Base-by-base conservation (phyloP, 2,329 filamentous ascomycete species). In the Ophiostoma quercus region DNA sequence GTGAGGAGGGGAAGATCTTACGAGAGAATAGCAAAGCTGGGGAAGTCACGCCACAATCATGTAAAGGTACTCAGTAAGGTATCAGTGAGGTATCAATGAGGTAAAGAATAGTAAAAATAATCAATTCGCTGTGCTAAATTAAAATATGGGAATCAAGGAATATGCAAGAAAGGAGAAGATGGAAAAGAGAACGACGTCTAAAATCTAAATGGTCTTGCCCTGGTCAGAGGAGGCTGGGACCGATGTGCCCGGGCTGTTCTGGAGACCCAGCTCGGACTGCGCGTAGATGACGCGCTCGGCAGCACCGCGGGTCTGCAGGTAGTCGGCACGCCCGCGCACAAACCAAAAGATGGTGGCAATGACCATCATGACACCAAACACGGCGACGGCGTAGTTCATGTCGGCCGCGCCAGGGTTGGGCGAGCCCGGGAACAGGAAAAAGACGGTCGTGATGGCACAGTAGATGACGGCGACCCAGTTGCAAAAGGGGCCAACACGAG, bases 351-450 rank as follows among this genome's bases (percentile, higher is more conserved):
- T 67, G 22, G 69, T 70, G 7, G 72, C 68, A 16, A 72, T 71
- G 7, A 73, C 34, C 47, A 73, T 54, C 70, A 73, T 73, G 67
- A 72, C 63, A 29, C 71, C 72, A 67, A 72, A 72, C 9, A 73
- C 72, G 29, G 67, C 71, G 14, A 72, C 41, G 70, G 71, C 72
- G 68, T 72, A 73, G 68, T 73, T 73, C 72, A 73, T 73, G 60
- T 73, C 70, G 63, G 34, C 41, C 25, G 72, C 29, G 32, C 19
- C 43, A n/a, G 71, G 72, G 68, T 71, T 66, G 66, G 71, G 71
- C 39, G 68, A 69, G 51, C 70, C 70, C 0, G 72, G 72, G 66
- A 73, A 73, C 65, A 71, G 34, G 68, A 72, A 73, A 37, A 73
- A 73, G n/a, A 73, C 71, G 1, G 71, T 71, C 1, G 72, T 73